Conservation (phyloP, 2,329 filamentous ascomycete species). For the Hypomyces rosellus region DNA sequence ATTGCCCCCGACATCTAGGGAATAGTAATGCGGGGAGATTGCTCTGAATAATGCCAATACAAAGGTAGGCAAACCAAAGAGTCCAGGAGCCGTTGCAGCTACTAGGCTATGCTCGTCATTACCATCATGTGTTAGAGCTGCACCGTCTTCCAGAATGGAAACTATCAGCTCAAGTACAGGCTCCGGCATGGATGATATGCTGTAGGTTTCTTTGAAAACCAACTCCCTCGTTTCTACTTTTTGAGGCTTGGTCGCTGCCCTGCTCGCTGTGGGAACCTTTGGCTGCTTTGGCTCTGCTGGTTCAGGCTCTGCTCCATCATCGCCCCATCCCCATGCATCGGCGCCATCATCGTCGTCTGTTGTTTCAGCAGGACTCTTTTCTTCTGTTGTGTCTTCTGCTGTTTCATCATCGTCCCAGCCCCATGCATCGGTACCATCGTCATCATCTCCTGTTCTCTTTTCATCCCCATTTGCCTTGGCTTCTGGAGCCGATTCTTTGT, state of each 20-base stretch:
- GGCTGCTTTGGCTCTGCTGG: conserved; percentile 12
- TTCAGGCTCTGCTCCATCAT: conserved; percentile 44
- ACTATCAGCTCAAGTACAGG: conserved; percentile 64
- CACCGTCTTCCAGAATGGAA: conserved; percentile 53
- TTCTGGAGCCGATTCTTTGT: conserved; percentile 17
- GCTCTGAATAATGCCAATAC: conserved; percentile 74
- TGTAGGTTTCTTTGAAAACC: conserved; percentile 78
- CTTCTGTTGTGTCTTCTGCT: conserved; percentile 15
- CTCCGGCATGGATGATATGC: conserved; percentile 80
- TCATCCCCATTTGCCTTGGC: conserved; percentile 8
- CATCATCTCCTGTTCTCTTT: conserved; percentile 22
- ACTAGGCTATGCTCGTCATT: conserved; percentile 51
- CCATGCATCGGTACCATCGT: conserved; percentile 63
- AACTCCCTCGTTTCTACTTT: conserved; percentile 52
- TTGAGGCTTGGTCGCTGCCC: conserved; percentile 15
- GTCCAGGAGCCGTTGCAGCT: conserved; percentile 58
- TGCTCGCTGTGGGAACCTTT: conserved; percentile 8
- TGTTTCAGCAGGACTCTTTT: conserved; percentile 5
- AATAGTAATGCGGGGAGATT: conserved; percentile 68
- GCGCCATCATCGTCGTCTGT: conserved; percentile 41
- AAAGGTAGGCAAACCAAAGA: conserved; percentile 67
- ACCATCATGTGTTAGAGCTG: conserved; percentile 47
- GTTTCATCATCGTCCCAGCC: conserved; percentile 67
- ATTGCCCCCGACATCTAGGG: conserved; percentile 53
- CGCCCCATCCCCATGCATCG: conserved; percentile 85